Conservation (phyloP, 2,329 filamentous ascomycete genomes). For the Talaromyces sp. region DNA sequence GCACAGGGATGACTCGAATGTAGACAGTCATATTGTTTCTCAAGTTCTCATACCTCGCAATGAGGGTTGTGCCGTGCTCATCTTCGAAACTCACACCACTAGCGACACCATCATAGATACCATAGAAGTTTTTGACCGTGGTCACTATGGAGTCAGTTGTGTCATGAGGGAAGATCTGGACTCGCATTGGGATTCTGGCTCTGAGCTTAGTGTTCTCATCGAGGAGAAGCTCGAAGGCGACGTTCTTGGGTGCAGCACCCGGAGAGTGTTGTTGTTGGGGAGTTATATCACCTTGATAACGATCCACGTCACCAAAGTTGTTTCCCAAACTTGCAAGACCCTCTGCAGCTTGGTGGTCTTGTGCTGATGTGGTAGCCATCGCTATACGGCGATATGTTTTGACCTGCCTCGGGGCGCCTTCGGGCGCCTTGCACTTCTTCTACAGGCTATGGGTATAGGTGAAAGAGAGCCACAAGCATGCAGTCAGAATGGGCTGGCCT, state of each 20-base stretch:
- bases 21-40: conserved; percentile 88
- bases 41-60: conserved; percentile 95
- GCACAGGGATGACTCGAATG: conserved; percentile 70
- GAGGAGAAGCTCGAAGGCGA: conserved; percentile 61
- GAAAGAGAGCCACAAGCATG: conserved; percentile 1
- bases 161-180: conserved; percentile 91
- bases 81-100: conserved; percentile 95
- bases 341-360: conserved; percentile 26
- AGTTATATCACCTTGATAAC: conserved; percentile 25
- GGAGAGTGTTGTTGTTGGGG: conserved; percentile 35
- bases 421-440: conserved; percentile 16
- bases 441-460: conserved; percentile 6
- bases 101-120: conserved; percentile 76
- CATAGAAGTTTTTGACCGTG: conserved; percentile 98
- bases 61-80: conserved; percentile 80
- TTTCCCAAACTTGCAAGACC: conserved; percentile 31
- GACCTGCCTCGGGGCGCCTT: conserved; percentile 12
- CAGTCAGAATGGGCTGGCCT: conserved; percentile 4
- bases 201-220: conserved; percentile 55
- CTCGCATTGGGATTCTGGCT: conserved; percentile 62
- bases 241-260: conserved; percentile 52
- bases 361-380: conserved; percentile 36
- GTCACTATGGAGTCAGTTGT: conserved; percentile 96
- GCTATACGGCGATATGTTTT: conserved; percentile 26
- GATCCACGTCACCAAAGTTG: conserved; percentile 28